Percentiles rank a stretch among this genome's conserved stretches.
These are phyloP conservation scores for Grigorovia jiainica DNA, from an alignment of 805 yeast genomes.

Conservation along the genomic window DNA sequence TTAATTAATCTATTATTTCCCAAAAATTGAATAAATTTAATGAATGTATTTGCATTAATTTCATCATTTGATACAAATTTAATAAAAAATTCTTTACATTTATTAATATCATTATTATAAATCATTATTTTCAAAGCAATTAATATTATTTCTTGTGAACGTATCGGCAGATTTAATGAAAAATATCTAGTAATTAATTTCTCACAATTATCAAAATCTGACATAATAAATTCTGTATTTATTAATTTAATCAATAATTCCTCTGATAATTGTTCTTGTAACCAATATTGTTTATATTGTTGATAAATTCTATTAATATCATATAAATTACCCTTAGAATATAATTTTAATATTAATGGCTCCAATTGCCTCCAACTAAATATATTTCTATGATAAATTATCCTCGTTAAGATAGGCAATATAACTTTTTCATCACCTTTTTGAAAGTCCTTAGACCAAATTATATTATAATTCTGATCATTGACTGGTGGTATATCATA, in stretches of 20 bases:
- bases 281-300: constrained; percentile 7
- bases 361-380: constrained; percentile 15
- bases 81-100: constrained; percentile 25
- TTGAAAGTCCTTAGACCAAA: constrained; percentile 15
- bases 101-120: constrained; percentile 18
- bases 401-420: constrained; percentile 6
- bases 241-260: neutral
- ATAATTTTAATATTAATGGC: constrained; percentile 9
- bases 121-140: constrained; percentile 23
- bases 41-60: constrained; percentile 12
- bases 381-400: constrained; percentile 4
- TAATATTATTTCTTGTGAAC: constrained; percentile 11
- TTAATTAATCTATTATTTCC: constrained; percentile 7
- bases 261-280: no score
- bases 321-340: constrained; percentile 6
- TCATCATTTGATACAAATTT: constrained; percentile 22
- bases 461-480: constrained; percentile 6
- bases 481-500: constrained; percentile 6
- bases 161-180: no score
- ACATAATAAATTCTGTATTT: constrained; percentile 1
- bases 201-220: constrained; percentile 18
- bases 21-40: constrained; percentile 13
- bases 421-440: constrained; percentile 9
- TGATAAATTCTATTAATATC: constrained; percentile 18
- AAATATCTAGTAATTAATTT: constrained; percentile 22